A percentile compares a stretch with the other conserved stretches of the same genome.
Evolutionary conservation across 176 grass and related monocot species (phyloP).

Genomic region (Saccharum officinarum): DNA sequence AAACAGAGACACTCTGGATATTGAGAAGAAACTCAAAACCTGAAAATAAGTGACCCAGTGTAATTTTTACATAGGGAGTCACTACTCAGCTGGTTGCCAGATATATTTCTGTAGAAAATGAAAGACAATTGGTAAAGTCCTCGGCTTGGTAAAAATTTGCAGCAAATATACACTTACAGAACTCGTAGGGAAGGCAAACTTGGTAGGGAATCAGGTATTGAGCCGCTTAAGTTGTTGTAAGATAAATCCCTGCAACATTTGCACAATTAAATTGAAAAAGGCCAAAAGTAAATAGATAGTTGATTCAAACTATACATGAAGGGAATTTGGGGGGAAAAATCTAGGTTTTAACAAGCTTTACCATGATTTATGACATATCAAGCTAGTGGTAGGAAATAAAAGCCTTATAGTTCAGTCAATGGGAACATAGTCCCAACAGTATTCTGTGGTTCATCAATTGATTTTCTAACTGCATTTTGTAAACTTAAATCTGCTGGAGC

Average conservation of each 20-base stretch:
- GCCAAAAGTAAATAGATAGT: not conserved
- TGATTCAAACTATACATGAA: not conserved
- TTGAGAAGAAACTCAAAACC: not conserved
- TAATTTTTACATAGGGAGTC: not conserved
- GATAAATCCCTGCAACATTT: slow-evolving; percentile 29
- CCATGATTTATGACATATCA: not conserved
- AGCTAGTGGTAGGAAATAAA: not conserved
- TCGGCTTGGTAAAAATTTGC: not conserved
- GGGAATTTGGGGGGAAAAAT: not conserved
- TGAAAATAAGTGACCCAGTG: not conserved
- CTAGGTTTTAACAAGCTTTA: not conserved
- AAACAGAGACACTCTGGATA: no score
- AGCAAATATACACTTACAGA: not conserved
- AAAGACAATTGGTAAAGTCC: not conserved
- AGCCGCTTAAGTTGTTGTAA: not conserved
- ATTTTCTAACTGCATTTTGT: not conserved
- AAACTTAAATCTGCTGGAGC: no score
- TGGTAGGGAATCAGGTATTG: not conserved
- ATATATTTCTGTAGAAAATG: slow-evolving; percentile 31
- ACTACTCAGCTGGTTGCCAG: slow-evolving; percentile 30
- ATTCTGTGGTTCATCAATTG: not conserved
- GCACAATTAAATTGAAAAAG: not conserved
- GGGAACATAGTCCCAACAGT: not conserved
- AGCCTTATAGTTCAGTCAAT: not conserved
- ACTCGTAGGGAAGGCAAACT: not conserved